Conservation (phyloP, 108 stramenopile genomes). For the Cyclotella atomus region DNA sequence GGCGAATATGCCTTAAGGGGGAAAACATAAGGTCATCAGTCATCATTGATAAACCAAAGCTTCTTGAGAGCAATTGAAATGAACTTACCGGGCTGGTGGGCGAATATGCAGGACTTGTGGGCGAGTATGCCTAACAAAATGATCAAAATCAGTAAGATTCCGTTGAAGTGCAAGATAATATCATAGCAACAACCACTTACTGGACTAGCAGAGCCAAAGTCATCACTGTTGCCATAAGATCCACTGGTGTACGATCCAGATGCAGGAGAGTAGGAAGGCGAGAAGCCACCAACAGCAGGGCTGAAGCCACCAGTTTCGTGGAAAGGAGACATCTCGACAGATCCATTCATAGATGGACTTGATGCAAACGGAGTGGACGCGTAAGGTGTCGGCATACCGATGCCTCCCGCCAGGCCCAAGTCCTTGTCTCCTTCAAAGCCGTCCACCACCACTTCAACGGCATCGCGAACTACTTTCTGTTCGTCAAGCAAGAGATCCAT, state of each 20-base stretch:
- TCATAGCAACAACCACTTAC: conserved; percentile 14
- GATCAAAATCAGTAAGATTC: conserved; percentile 20
- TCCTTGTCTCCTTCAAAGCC: conserved; percentile 74
- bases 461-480: conserved; percentile 90
- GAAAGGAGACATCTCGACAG: conserved; percentile 71
- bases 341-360: conserved; percentile 67
- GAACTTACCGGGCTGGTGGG: conserved; percentile 5
- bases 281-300: conserved; percentile 85
- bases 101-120: conserved; percentile 59
- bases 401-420: conserved; percentile 61
- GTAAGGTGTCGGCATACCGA: conserved; percentile 74
- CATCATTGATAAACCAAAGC: background rate
- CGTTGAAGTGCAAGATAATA: background rate
- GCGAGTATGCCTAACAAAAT: conserved; percentile 57
- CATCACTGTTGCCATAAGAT: conserved; percentile 68
- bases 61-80: no score
- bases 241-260: conserved; percentile 82
- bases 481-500: conserved; percentile 96
- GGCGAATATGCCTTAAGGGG: conserved; percentile 70
- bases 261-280: conserved; percentile 79
- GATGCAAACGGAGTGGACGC: conserved; percentile 75
- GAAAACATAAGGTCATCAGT: background rate
- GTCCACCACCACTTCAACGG: conserved; percentile 89
- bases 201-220: conserved; percentile 50
- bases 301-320: conserved; percentile 76